Conservation (phyloP, 1,139 yeast genomes). For the Eremothecium sinecaudum region DNA sequence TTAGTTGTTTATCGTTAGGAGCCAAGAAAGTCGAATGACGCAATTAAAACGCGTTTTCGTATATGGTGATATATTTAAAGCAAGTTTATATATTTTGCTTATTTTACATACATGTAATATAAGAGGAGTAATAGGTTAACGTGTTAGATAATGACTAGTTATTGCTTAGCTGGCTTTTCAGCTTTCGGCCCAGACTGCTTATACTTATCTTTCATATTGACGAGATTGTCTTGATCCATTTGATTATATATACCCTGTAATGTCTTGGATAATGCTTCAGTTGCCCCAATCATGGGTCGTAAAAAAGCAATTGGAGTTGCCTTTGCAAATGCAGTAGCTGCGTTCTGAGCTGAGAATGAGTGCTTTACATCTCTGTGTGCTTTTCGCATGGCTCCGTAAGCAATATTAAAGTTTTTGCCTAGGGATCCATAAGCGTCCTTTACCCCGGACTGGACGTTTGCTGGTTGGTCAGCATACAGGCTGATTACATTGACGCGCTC, state of each 20-base stretch:
- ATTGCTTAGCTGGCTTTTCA: neutral
- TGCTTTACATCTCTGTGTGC: conserved; percentile 54
- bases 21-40: too few relatives aligned
- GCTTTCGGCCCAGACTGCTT: conserved; percentile 20
- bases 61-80: too few relatives aligned
- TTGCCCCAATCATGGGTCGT: conserved; percentile 85
- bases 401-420: conserved; percentile 58
- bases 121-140: too few relatives aligned
- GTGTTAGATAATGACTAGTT: neutral
- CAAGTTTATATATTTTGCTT: too few relatives aligned
- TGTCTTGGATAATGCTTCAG: conserved; percentile 79
- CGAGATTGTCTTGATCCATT: conserved; percentile 53
- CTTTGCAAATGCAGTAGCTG: conserved; percentile 51
- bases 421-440: conserved; percentile 62
- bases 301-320: conserved; percentile 75
- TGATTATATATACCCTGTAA: conserved; percentile 78
- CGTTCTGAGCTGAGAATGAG: conserved; percentile 56
- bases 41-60: too few relatives aligned
- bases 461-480: conserved; percentile 80
- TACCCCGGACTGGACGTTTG: conserved; percentile 59
- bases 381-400: conserved; percentile 52
- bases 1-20: too few relatives aligned
- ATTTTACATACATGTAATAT: too few relatives aligned
- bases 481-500: conserved; percentile 46
- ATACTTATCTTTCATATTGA: conserved; percentile 44